phyloP scores from a whole-genome alignment of 129 eudicot genomes.

The carrot (Daucus carota) region DNA sequence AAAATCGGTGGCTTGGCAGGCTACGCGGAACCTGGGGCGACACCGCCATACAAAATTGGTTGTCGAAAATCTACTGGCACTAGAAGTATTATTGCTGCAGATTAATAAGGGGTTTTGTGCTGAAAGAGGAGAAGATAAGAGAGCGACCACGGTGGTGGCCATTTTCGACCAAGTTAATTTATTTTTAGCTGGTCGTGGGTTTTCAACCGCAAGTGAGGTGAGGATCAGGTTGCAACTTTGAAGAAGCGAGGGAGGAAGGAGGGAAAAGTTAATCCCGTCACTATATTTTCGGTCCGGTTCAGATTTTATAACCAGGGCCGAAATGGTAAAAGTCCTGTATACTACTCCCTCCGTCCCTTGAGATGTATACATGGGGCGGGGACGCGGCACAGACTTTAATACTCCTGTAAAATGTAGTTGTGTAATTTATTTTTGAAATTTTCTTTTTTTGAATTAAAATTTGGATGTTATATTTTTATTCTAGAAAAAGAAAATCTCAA shows the following conservation, averaged over 20 bases:
- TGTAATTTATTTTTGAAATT: too few relatives aligned
- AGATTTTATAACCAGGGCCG: too few relatives aligned
- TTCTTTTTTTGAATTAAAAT: too few relatives aligned
- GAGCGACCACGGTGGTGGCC: background rate
- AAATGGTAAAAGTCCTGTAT: too few relatives aligned
- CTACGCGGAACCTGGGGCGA: background rate
- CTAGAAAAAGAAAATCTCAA: too few relatives aligned
- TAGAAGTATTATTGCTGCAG: background rate
- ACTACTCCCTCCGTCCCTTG: too few relatives aligned
- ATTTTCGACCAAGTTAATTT: background rate
- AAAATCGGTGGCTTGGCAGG: slow-evolving; percentile 3
- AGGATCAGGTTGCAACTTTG: background rate
- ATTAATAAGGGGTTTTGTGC: background rate
- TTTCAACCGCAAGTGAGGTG: background rate
- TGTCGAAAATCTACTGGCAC: background rate
- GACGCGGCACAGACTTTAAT: too few relatives aligned
- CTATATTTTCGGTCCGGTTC: too few relatives aligned
- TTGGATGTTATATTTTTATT: too few relatives aligned
- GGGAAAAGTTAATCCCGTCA: too few relatives aligned
- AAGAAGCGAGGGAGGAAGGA: background rate
- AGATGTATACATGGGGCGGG: too few relatives aligned
- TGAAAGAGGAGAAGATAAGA: background rate
- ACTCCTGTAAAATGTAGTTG: too few relatives aligned
- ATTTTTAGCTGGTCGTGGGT: background rate
- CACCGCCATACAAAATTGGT: slow-evolving; percentile 2